Evolutionary conservation across 2,329 filamentous ascomycete genomes (phyloP), one percentile per base, ranked within the genome.

Genomic region (Fusarium staphyleae): DNA sequence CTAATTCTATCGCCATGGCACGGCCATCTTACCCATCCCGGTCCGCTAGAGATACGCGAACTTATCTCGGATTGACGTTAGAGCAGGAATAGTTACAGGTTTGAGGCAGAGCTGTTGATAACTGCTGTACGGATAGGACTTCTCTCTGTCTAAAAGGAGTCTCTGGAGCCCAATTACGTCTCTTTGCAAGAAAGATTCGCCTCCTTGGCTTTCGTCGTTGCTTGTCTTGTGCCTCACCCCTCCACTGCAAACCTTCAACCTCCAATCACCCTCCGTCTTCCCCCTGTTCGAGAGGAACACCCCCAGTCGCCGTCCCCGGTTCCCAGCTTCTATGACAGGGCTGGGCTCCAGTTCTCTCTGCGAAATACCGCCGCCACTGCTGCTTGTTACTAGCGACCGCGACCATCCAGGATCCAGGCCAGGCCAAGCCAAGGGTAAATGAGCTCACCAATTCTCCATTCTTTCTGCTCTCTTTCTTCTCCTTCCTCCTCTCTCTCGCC

Each of bases 311-410:
- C 34, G 37, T 53, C 55, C 48, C 53, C 43, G 48, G 53, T 44
- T 40, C 28, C 14, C 10, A 37, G 52, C 30, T 24, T 24, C 22
- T 24, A 24, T 24, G 22, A 24, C 22, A 6, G 22, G 22, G 5
- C 33, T n/a, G 29, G n/a, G 42, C 16, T 53, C 44, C 35, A 50
- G 19, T 22, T 22, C 22, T 9, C 37, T 51, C 37, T 52, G 9
- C 55, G 43, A 57, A 58, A 53, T 52, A 39, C 37, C 37, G 30
- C 53, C 53, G 53, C 43, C 48, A 57, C 53, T 58, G 53, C 44
- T 57, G 40, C 39, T 50, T 26, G 14, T 45, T 22, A 8, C 22
- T 24, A 24, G 22, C 22, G 22, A 24, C 22, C 22, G 40, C 39
- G 40, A 48, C 53, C 42, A 57, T 57, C 41, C 41, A 47, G 39